Evolutionary conservation across 2,329 filamentous ascomycete genomes (phyloP).

Genomic region (Neofusicoccum ribis): DNA sequence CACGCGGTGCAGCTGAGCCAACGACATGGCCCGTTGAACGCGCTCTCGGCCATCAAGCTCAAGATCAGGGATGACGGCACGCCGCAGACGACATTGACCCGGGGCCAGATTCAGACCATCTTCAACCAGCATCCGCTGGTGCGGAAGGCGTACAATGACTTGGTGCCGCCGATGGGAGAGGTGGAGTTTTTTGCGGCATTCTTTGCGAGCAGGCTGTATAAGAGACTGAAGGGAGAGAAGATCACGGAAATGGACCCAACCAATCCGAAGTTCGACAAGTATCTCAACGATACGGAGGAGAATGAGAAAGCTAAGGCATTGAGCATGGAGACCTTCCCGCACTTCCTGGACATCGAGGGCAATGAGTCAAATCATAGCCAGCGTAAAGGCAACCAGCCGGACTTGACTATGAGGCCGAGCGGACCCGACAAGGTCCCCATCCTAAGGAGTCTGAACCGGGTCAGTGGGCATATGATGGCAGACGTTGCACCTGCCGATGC

Average conservation of each 20-base stretch:
- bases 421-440: conserved; percentile 79
- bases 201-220: conserved; percentile 86
- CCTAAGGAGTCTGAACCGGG: conserved; percentile 80
- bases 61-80: conserved; percentile 74
- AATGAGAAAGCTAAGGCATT: conserved; percentile 45
- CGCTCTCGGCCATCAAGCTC: conserved; percentile 85
- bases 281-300: conserved; percentile 71
- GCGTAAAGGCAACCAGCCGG: conserved; percentile 80
- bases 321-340: conserved; percentile 68
- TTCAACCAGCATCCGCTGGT: conserved; percentile 92
- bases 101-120: conserved; percentile 90
- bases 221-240: conserved; percentile 87
- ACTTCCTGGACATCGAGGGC: conserved; percentile 87
- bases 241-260: conserved; percentile 74
- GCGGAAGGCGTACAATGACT: conserved; percentile 87
- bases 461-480: conserved; percentile 91
- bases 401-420: conserved; percentile 83
- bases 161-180: conserved; percentile 67
- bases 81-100: conserved; percentile 58
- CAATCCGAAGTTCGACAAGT: conserved; percentile 82
- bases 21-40: conserved; percentile 87
- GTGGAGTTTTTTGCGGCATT: conserved; percentile 88
- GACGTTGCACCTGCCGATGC: conserved; percentile 78
- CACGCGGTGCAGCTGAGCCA: conserved; percentile 89
- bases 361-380: conserved; percentile 96